Percentiles rank a stretch among this genome's conserved stretches.
These are phyloP conservation scores for Penicillium janthinellum DNA, from an alignment of 2,329 filamentous ascomycete genomes.

Conservation along the genomic window DNA sequence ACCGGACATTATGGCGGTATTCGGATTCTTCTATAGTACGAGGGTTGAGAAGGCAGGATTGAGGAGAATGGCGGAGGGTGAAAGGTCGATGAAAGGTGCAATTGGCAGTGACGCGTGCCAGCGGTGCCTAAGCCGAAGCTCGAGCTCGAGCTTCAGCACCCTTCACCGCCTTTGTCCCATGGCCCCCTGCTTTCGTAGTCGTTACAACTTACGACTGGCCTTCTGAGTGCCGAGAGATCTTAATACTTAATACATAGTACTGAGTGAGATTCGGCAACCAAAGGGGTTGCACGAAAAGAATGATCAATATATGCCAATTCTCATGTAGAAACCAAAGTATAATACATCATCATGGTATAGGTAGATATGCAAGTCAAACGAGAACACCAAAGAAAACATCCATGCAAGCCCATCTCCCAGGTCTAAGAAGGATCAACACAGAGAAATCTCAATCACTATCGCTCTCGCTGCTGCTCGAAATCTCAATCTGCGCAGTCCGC, in stretches of 20 bases:
- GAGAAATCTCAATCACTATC: constrained; percentile 23
- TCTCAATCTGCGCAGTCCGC: constrained; percentile 27
- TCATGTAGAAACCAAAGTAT: constrained; percentile 1
- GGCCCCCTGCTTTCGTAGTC: no score
- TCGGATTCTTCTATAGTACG: constrained; percentile 14
- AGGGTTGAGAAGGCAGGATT: constrained; percentile 10
- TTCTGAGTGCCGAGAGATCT: no score
- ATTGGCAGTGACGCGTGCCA: constrained; percentile 37
- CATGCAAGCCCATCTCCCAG: background rate
- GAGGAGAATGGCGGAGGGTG: constrained; percentile 9
- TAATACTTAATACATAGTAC: no score
- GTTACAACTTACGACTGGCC: no score
- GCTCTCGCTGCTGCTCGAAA: constrained; percentile 30
- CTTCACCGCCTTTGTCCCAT: constrained; percentile 37
- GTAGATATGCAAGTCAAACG: constrained; percentile 16
- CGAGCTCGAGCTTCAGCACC: constrained; percentile 35
- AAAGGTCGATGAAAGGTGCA: constrained; percentile 24
- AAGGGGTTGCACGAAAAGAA: background rate
- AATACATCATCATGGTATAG: constrained; percentile 15
- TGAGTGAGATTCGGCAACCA: background rate
- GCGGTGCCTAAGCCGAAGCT: constrained; percentile 45
- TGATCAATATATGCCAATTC: constrained; percentile 1
- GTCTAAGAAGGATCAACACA: background rate
- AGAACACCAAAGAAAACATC: background rate
- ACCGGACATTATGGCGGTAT: constrained; percentile 48